Base-by-base conservation (phyloP, 2,329 filamentous ascomycete genomes). In the Epichloe gansuensis region DNA sequence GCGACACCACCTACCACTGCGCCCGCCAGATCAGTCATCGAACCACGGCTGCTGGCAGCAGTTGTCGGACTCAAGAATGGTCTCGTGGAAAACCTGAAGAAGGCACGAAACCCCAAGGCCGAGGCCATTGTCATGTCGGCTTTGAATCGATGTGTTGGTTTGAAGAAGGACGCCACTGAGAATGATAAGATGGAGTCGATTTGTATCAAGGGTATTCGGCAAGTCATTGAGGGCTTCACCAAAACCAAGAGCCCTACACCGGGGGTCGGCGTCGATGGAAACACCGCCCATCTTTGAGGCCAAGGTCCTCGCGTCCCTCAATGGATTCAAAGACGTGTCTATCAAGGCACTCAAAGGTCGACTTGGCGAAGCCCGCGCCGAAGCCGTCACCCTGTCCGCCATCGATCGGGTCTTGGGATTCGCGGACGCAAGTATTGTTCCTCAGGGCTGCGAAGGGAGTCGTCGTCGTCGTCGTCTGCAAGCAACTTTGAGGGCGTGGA, bases 71-170 rank as follows among this genome's bases (percentile, higher is more conserved):
- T 78, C 60, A 75, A 74, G 58, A 69, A 71, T 11, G 72, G 74
- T 9, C 65, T 78, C 15, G 67, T 72, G 11, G 67, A 71, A 50
- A 74, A 74, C 52, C 66, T 77, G 43, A 67, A 67, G 48, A 72
- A 70, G 55, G 69, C 70, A 1, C 66, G 68, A 13, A 67, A 67
- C 12, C 68, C 70, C 28, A 67, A 70, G 52, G 67, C 73, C 15
- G 70, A 76, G 53, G 72, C 69, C 25, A 71, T 77, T 25, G 72
- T 76, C 54, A 75, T 77, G 69, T 76, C 74, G 6, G 75, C 75
- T 12, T 65, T 78, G 55, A 77, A 77, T 56, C 74, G 75, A 28
- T 74, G 71, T 45, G 63, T 78, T 9, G 74, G 74, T 11, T 67
- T 79, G 46, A 71, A 75, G 55, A 67, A 67, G 25, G 66, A 68